Evolutionary conservation across 306 rosid species (phyloP).

Genomic region (Carpinus viminea): DNA sequence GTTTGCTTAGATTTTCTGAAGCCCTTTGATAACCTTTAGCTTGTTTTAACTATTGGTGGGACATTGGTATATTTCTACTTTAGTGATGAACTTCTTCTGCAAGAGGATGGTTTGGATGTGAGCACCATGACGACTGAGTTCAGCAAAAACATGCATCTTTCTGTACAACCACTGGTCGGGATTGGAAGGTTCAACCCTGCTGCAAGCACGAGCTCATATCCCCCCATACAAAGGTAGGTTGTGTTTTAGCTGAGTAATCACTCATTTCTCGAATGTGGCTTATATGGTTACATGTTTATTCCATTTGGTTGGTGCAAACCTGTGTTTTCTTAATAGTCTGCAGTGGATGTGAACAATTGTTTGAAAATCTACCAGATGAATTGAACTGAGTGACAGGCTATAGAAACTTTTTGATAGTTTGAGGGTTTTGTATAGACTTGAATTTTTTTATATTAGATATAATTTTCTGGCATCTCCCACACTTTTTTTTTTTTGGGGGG

Average conservation of each 20-base stretch:
- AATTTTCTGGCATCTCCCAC: not conserved
- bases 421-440: not conserved
- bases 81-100: constrained; percentile 97
- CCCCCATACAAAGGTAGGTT: constrained; percentile 63
- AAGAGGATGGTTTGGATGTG: constrained; percentile 78
- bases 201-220: constrained; percentile 50
- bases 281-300: not conserved
- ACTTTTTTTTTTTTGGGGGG: not conserved
- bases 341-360: constrained; percentile 14
- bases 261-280: not conserved
- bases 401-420: not conserved
- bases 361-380: constrained; percentile 14
- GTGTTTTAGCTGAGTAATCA: constrained; percentile 8
- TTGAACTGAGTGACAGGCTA: not conserved
- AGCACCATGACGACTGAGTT: constrained; percentile 56
- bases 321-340: constrained; percentile 14
- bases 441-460: not conserved
- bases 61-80: constrained; percentile 35
- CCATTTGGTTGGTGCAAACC: constrained; percentile 21
- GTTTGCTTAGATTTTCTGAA: not conserved
- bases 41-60: constrained; percentile 1
- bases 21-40: not conserved
- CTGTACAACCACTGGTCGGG: constrained; percentile 65
- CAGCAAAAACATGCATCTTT: constrained; percentile 66
- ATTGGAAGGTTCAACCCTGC: constrained; percentile 53